Percentiles rank a stretch among this genome's conserved stretches.
These are phyloP conservation scores for Chlamydomonas applanata DNA, from an alignment of 139 green algal species.

Conservation along the genomic window DNA sequence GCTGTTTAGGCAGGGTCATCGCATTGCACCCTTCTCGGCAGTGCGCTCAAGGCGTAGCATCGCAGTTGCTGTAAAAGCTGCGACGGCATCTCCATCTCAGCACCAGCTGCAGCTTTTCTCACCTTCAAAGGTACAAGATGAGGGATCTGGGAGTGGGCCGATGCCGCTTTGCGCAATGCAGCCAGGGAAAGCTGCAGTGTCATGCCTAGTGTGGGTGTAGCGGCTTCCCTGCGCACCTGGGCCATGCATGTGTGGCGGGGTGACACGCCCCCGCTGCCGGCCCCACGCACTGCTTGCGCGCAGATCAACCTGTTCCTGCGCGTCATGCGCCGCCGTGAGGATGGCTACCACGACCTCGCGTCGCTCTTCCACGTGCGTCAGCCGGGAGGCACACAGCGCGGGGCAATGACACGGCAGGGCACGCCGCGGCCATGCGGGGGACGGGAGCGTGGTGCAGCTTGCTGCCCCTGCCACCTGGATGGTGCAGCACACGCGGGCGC, in stretches of 20 bases:
- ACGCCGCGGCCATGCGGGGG: no score
- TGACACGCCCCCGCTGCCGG: no score
- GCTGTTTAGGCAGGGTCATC: not conserved
- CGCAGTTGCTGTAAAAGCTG: no score
- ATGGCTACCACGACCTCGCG: conserved; percentile 97
- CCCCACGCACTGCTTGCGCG: not conserved
- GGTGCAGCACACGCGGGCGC: no score
- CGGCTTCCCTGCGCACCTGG: not conserved
- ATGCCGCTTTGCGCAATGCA: no score
- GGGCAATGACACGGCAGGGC: no score
- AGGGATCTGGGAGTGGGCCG: not conserved
- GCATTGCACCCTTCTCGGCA: not conserved
- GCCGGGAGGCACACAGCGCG: no score
- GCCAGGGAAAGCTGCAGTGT: no score
- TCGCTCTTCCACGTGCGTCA: conserved; percentile 90
- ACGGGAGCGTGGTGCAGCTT: no score
- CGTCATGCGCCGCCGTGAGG: conserved; percentile 76
- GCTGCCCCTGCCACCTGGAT: no score
- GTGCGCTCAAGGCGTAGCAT: no score
- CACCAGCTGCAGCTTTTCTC: conserved; percentile 68
- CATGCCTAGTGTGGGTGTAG: not conserved
- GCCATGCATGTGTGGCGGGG: no score
- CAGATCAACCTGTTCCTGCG: conserved; percentile 98
- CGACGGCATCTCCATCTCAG: not conserved
- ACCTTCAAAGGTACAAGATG: conserved; percentile 69